These are phyloP conservation scores for Ogataea hybrid DNA, from an alignment of 1,139 yeast genomes.

Conservation along the genomic window DNA sequence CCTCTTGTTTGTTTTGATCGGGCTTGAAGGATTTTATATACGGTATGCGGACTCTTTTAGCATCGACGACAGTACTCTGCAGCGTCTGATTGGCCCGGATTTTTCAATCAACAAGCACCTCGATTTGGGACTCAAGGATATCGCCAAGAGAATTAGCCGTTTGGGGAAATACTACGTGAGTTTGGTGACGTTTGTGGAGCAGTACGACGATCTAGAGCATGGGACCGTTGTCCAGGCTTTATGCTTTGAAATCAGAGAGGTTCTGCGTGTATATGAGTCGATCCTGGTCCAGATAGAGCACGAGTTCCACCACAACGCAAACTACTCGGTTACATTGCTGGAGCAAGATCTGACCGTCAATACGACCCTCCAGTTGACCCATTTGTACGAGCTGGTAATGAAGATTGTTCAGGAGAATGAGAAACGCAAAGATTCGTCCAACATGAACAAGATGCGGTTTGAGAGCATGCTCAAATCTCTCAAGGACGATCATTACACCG, in stretches of 20 bases:
- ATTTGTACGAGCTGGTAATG: constrained; percentile 54
- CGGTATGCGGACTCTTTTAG: constrained; percentile 64
- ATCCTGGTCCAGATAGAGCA: constrained; percentile 53
- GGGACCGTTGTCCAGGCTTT: constrained; percentile 79
- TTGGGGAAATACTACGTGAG: constrained; percentile 64
- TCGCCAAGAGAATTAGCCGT: constrained; percentile 60
- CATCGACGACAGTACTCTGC: constrained; percentile 34
- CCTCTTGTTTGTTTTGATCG: constrained; percentile 63
- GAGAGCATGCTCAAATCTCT: constrained; percentile 40
- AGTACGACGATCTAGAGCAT: constrained; percentile 50
- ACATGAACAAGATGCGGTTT: constrained; percentile 35
- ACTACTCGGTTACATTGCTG: constrained; percentile 48
- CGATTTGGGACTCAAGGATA: constrained; percentile 71
- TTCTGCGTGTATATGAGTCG: constrained; percentile 47
- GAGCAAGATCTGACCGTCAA: constrained; percentile 40
- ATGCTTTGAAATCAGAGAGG: constrained; percentile 55
- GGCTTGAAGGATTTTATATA: constrained; percentile 78
- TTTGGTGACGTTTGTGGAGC: constrained; percentile 52
- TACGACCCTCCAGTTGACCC: constrained; percentile 43
- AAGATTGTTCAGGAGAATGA: constrained; percentile 43
- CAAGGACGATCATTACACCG: constrained; percentile 42
- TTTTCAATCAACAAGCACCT: constrained; percentile 69
- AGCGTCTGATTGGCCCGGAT: constrained; percentile 65
- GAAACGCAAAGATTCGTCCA: constrained; percentile 29
- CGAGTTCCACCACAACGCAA: constrained; percentile 45